Conservation (phyloP, 768 basidiomycete genomes). For the Trametes cinnabarina region DNA sequence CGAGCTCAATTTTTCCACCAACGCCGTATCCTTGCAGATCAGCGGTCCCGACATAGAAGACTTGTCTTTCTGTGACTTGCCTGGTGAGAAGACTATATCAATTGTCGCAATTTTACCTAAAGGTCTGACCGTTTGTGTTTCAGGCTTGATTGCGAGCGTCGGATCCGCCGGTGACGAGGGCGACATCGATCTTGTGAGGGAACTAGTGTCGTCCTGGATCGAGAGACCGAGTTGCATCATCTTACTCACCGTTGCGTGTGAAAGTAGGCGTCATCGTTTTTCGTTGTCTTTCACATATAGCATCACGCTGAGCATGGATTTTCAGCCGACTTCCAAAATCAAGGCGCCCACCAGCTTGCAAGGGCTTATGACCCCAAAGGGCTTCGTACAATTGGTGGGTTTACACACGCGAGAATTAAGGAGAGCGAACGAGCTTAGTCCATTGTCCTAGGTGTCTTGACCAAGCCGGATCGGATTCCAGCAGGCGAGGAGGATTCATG, state of each 20-base stretch:
- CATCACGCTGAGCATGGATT: not conserved
- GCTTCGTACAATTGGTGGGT: conserved; percentile 65
- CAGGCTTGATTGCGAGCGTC: conserved; percentile 53
- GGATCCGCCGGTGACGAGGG: conserved; percentile 41
- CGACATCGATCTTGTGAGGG: conserved; percentile 63
- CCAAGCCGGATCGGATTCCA: conserved; percentile 70
- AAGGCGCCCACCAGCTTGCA: conserved; percentile 67
- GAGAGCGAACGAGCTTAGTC: not conserved
- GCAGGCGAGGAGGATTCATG: conserved; percentile 53
- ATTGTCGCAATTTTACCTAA: not conserved
- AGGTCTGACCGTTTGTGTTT: not conserved
- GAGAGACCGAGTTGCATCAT: conserved; percentile 59
- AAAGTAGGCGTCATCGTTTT: conserved; percentile 43
- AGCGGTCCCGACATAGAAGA: conserved; percentile 38
- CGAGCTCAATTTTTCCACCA: conserved; percentile 35
- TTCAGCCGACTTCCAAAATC: conserved; percentile 77
- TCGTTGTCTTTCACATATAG: no score
- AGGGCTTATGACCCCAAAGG: conserved; percentile 60
- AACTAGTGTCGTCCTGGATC: conserved; percentile 59
- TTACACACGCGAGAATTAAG: not conserved
- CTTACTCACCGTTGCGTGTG: conserved; percentile 59
- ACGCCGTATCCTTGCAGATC: conserved; percentile 38
- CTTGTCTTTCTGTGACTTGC: conserved; percentile 41
- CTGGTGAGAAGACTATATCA: conserved; percentile 28
- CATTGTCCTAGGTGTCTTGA: conserved; percentile 55